Evolutionary conservation across 2,329 filamentous ascomycete species (phyloP).

Genomic region (Ilyonectria destructans): DNA sequence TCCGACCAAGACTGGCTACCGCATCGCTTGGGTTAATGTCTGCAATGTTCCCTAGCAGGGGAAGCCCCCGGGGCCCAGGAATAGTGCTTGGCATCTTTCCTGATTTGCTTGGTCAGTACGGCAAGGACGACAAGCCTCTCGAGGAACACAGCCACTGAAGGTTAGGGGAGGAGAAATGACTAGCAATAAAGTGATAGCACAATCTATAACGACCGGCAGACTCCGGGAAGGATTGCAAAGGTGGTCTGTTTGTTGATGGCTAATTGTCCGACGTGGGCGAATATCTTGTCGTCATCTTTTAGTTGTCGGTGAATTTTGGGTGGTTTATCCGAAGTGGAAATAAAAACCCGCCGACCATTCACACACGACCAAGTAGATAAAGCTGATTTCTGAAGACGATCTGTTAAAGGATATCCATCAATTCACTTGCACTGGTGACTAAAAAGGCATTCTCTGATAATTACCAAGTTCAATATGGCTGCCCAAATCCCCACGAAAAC

Average conservation of each 20-base stretch:
- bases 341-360: slow-evolving; percentile 24
- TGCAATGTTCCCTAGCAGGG: slow-evolving; percentile 25
- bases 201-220: slow-evolving; percentile 7
- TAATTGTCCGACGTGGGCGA: slow-evolving; percentile 28
- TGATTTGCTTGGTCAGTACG: background rate
- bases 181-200: background rate
- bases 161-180: slow-evolving; percentile 4
- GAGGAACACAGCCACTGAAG: no score
- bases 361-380: slow-evolving; percentile 21
- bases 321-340: slow-evolving; percentile 11
- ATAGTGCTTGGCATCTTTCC: slow-evolving; percentile 20
- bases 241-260: background rate
- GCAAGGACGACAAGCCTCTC: background rate
- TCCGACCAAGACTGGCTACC: slow-evolving; percentile 20
- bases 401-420: no score
- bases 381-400: slow-evolving; percentile 11
- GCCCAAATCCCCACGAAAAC: slow-evolving; percentile 30
- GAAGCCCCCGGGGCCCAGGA: slow-evolving; percentile 23
- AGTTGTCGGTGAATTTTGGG: slow-evolving; percentile 22
- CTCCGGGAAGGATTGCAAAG: slow-evolving; percentile 18
- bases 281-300: slow-evolving; percentile 7
- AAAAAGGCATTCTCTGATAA: no score
- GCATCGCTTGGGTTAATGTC: slow-evolving; percentile 28
- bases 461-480: slow-evolving; percentile 18
- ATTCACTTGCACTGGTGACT: no score